Base-by-base conservation (phyloP, 2,329 filamentous ascomycete genomes). In the Zasmidium angulare region DNA sequence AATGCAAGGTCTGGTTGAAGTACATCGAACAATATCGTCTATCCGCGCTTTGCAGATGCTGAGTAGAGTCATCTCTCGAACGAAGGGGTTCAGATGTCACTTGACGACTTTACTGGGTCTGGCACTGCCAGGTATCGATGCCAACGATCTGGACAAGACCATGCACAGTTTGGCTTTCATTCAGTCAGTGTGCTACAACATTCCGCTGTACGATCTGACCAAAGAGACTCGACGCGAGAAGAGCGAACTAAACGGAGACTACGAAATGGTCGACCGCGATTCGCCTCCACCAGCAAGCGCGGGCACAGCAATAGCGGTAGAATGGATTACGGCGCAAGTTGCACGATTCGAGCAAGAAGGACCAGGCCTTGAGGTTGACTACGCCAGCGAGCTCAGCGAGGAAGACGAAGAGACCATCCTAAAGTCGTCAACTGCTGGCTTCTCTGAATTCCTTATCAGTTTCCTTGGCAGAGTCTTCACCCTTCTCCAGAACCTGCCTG, bases 111-210 rank as follows among this genome's bases (percentile, higher is more conserved):
- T 99, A 36, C 79, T 99, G n/a, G 95, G 93, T 3, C 82, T 99
- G 60, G 91, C 93, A 3, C 80, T 99, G 29, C 96, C 96, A 0
- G 96, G 95, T 21, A 96, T 99, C 59, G 96, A 99, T 76, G 93
- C 96, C 64, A 99, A 99, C 72, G 95, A 99, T 76, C 79, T 99
- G 23, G 93, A 95, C 72, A 99, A 99, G 81, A 98, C 95, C 0
- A 85, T 96, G 68, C 91, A 96, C 75, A 96, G 95, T 0, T 81
- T 99, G 59, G 91, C 93, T 66, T 97, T 97, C 73, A 95, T 99
- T 58, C 93, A 98, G 75, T 90, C 91, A 59, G 91, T 98, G 12
- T 93, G 92, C 60, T 98, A 97, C 78, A 96, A 93, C 69, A 96
- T 99, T 54, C 96, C 95, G 0, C 90, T 99, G 71, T 86, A 90